Evolutionary conservation across 2,329 filamentous ascomycete genomes (phyloP).

Genomic region (Penicillium sp.): DNA sequence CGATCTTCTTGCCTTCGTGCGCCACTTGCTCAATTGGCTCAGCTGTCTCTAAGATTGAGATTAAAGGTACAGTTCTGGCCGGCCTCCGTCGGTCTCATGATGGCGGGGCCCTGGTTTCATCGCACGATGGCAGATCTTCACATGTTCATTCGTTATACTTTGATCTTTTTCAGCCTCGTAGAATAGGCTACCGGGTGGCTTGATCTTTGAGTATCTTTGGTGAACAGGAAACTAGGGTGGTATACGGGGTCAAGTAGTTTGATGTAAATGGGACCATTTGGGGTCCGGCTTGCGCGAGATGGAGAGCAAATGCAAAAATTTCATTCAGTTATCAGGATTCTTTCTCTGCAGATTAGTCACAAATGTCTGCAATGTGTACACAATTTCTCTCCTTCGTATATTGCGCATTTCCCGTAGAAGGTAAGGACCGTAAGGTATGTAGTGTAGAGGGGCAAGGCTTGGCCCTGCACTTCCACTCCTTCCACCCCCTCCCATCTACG

Average conservation of each 20-base stretch:
- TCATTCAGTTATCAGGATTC: not conserved
- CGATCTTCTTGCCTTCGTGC: too few species aligned
- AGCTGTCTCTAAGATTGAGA: conserved; percentile 8
- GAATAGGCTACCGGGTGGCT: conserved; percentile 20
- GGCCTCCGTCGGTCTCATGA: conserved; percentile 26
- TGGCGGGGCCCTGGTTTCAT: conserved; percentile 19
- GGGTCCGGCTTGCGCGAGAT: conserved; percentile 7
- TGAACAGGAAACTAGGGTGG: not conserved
- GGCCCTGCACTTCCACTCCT: not conserved
- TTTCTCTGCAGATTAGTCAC: too few species aligned
- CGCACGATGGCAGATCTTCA: conserved; percentile 14
- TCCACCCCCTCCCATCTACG: not conserved
- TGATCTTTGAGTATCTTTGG: conserved; percentile 4
- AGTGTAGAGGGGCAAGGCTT: not conserved
- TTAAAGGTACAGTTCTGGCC: conserved; percentile 9
- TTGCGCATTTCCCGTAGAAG: not conserved
- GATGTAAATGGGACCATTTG: conserved; percentile 11
- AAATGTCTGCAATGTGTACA: too few species aligned
- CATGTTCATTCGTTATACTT: conserved; percentile 6
- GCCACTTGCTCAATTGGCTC: not conserved
- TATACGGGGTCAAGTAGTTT: conserved; percentile 1
- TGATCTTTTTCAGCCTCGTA: conserved; percentile 9
- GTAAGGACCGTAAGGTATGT: not conserved
- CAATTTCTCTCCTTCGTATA: not conserved
- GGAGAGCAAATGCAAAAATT: not conserved